A percentile compares a stretch with the other conserved stretches of the same genome.
These are phyloP conservation scores for Vigna mungo DNA, from an alignment of 306 rosid species.

Conservation along the genomic window DNA sequence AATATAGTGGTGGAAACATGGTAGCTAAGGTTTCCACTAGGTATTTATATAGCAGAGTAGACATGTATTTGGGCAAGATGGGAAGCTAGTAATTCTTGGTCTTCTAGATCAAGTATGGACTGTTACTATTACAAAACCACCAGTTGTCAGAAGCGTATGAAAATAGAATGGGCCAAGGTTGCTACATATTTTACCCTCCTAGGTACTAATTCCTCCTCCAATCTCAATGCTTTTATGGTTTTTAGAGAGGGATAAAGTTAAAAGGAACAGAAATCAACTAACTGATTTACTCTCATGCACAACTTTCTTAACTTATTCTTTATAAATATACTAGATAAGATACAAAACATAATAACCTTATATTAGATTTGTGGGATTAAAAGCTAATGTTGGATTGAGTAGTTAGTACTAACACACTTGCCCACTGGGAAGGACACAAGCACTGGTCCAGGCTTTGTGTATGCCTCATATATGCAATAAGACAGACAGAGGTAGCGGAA, in stretches of 20 bases:
- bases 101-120: conserved; percentile 62
- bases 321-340: too few species aligned
- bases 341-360: too few species aligned
- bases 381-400: conserved; percentile 39
- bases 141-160: conserved; percentile 59
- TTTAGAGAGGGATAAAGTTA: conserved; percentile 3
- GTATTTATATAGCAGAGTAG: conserved; percentile 47
- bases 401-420: conserved; percentile 47
- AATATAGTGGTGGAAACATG: conserved; percentile 48
- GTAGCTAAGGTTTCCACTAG: conserved; percentile 45
- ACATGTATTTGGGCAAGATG: conserved; percentile 34
- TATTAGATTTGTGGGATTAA: conserved; percentile 5
- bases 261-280: not conserved
- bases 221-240: not conserved
- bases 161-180: conserved; percentile 65
- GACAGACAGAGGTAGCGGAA: conserved; percentile 38
- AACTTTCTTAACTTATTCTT: not conserved
- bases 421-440: conserved; percentile 49
- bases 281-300: not conserved
- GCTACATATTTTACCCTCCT: conserved; percentile 46
- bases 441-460: conserved; percentile 42
- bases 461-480: conserved; percentile 36
- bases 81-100: conserved; percentile 44
- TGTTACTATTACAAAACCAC: conserved; percentile 56
- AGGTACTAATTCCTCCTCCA: too few species aligned